Conservation (phyloP, 768 basidiomycete genomes). For the Podaxis sp. region DNA sequence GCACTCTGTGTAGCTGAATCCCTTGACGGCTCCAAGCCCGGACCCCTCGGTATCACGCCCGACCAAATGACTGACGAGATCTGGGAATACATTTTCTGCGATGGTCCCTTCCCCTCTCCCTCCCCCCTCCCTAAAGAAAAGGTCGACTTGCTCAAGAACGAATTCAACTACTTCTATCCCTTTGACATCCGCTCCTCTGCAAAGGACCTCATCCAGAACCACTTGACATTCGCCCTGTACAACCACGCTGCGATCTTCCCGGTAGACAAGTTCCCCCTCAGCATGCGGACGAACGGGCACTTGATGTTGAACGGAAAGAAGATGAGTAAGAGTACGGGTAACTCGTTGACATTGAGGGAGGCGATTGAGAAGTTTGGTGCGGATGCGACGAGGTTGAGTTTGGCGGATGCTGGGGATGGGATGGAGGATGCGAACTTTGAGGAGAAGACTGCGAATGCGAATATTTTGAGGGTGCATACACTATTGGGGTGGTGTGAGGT, state of each 20-base stretch:
- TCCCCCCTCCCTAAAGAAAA: constrained; percentile 73
- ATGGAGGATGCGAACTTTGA: constrained; percentile 99
- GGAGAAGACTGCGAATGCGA: constrained; percentile 96
- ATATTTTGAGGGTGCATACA: constrained; percentile 91
- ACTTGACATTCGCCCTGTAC: constrained; percentile 92
- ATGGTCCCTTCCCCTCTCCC: constrained; percentile 71
- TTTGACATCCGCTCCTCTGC: constrained; percentile 98
- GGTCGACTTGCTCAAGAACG: constrained; percentile 81
- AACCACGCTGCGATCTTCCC: constrained; percentile 96
- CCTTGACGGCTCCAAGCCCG: constrained; percentile 76
- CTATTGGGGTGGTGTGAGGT: constrained; percentile 92
- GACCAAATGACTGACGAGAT: constrained; percentile 97
- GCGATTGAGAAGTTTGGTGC: constrained; percentile 94
- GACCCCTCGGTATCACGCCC: constrained; percentile 80
- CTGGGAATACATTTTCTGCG: constrained; percentile 91
- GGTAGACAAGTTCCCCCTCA: constrained; percentile 83
- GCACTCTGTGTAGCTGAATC: constrained; percentile 47
- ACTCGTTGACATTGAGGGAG: constrained; percentile 88
- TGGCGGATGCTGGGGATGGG: constrained; percentile 97
- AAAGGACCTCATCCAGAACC: constrained; percentile 95
- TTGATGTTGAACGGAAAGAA: constrained; percentile 97
- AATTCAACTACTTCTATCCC: constrained; percentile 97
- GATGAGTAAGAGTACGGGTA: constrained; percentile 98
- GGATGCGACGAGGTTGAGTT: constrained; percentile 85
- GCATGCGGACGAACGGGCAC: constrained; percentile 95